Base-by-base conservation (phyloP, 179 eudicot species). In the Nepenthes alata region DNA sequence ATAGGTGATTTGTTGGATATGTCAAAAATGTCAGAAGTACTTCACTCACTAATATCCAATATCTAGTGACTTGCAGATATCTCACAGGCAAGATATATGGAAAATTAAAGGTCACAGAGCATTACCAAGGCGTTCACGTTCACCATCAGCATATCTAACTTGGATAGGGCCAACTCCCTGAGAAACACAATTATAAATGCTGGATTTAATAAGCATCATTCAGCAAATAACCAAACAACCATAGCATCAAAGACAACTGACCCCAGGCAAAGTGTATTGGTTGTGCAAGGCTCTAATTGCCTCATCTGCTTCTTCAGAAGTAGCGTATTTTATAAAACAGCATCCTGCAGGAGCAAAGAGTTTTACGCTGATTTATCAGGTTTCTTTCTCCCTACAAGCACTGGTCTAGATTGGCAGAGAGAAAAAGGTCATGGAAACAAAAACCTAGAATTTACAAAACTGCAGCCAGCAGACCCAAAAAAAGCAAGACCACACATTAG, bases 131-230 rank as follows among this genome's bases (percentile, higher is more conserved):
- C 97, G 95, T 70, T 94, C 97, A 34, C 97, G 95, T 74, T 94
- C 99, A 60, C 99, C 99, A 52, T 94, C 99, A 48, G 99, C 99
- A 90, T 85, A 94, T 75, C 99, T 85, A 53, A 94, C 99, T 81
- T 94, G 99, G 69, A 94, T 77, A 45, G 99, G 97, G 72, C 95
- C 91, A 54, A 74, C 62, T 48, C 94, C 99, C 99, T 94, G 82
- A 58, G 72, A 69, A 74, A 67, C 58, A 63, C 54, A 65, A 15
- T 37, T 2, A 58, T 35, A n/a, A 55, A 68, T 50, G 44, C 45
- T 45, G 35, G 48, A 52, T 55, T 62, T 13, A 53, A 54, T 47
- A 64, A 57, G 25, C 12, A 72, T 37, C 15, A 47, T 6, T 56
- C 55, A 56, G 37, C 35, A 53, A 5, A 11, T 47, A 41, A 9